Evolutionary conservation across 2,329 filamentous ascomycete genomes (phyloP), one percentile per base, ranked within the genome.

Genomic region (Sarocladium kiliense): DNA sequence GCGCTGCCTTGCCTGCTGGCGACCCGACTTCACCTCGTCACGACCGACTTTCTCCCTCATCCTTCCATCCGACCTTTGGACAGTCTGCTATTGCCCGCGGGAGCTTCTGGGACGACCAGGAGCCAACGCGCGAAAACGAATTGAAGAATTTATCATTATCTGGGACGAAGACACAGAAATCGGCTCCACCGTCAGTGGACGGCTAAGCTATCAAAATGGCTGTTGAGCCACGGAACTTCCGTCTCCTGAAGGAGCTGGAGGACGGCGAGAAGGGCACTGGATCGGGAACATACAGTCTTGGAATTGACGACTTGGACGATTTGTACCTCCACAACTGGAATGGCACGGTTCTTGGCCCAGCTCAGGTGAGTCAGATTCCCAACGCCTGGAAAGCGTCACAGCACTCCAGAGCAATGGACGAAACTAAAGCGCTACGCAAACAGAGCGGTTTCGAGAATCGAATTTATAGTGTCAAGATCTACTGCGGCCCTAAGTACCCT

Each of bases 321-420:
- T 82, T 97, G 61, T 84, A 94, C 72, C 96, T 99, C 92, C 93
- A 89, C 60, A 91, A 97, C 78, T 99, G 94, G 94, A 96, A 96
- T 67, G 94, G 93, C 66, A 99, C 94, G 16, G 97, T 99, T 62
- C 85, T 97, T 51, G 94, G 94, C 1, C 94, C 94, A 63, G 93
- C 94, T 70, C 92, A 97, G 72, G 94, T 97, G 79, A 67, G 89
- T 76, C 32, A n/a, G 18, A 42, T 34, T 49, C 18, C 16, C 25
- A 16, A 16, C 36, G 25, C 49, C 14, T 25, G 14, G 39, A 18
- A 21, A 12, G 1, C 50, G 21, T 18, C 34, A 6, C 18, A 2
- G 10, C 11, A 32, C 3, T 11, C 42, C 3, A 14, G 6, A 47
- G 25, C 12, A 50, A n/a, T 30, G 25, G 18, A 14, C 3, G 16